Evolutionary conservation across 2,329 filamentous ascomycete species (phyloP), one percentile per base, ranked within the genome.

Genomic region (Xylaria sp.): DNA sequence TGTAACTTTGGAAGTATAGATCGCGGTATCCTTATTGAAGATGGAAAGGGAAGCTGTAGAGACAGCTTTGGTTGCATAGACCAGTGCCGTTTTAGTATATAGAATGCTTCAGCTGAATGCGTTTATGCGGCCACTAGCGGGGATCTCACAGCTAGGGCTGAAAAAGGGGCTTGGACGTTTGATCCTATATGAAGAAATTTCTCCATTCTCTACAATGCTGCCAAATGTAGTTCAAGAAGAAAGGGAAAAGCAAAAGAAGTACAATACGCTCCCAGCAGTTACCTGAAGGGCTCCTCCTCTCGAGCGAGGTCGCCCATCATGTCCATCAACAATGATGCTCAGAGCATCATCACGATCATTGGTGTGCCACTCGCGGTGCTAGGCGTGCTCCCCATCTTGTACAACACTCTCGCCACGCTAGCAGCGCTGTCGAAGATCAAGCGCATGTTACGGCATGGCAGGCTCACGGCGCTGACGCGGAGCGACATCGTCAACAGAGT

Each of bases 401-500:
- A 91, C 80, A 91, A 90, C 75, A 90, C 87, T 23, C 80, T 88
- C 63, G 83, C 85, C 31, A 90, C 88, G 2, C 84, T 91, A 31
- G 81, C 87, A 15, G 89, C 88, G 1, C 82, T 90, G 1, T 88
- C 88, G 48, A 86, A 86, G 57, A 89, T 91, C 78, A 86, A 85
- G 76, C 85, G 85, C 65, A 86, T 87, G 79, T 84, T 91, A 3
- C 80, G 85, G 18, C 84, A 84, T 64, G 87, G 87, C 77, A 84
- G 83, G n/a, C 80, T 90, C 8, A 85, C 85, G 1, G 89, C 88
- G 0, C 82, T 90, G 54, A 90, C 88, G 13, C 85, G 89, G 54
- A 87, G 87, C 76, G 88, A 90, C 67, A 84, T 91, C 1, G 87
- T 91, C 70, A 90, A 90, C 67, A 87, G 88, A 48, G 84, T 91